These are phyloP conservation scores for Calonectria ilicicola DNA, from an alignment of 2,329 filamentous ascomycete genomes.

Conservation along the genomic window DNA sequence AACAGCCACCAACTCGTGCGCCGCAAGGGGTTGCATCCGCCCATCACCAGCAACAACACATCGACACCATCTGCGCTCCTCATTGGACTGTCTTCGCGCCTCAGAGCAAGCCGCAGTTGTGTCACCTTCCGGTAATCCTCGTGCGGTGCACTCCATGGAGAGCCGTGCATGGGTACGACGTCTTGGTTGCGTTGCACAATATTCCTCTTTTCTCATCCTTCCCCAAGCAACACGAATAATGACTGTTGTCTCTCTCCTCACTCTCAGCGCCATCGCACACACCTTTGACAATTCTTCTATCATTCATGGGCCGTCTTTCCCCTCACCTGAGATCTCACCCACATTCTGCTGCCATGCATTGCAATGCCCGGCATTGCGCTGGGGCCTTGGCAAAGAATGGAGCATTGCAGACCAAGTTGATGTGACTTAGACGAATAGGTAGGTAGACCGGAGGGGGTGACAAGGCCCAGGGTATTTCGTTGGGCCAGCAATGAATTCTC, in stretches of 20 bases:
- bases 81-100: slow-evolving; percentile 8
- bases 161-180: not conserved
- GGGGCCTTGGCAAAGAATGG: slow-evolving; percentile 34
- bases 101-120: slow-evolving; percentile 9
- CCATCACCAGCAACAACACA: slow-evolving; percentile 1
- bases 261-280: not conserved
- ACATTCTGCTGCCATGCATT: slow-evolving; percentile 26
- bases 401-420: not conserved
- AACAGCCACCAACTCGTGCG: slow-evolving; percentile 19
- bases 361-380: not conserved
- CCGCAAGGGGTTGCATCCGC: slow-evolving; percentile 14
- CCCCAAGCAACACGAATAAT: not conserved
- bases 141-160: not conserved
- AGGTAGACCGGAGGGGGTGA: not conserved
- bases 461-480: slow-evolving; percentile 29
- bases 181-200: not conserved
- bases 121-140: not conserved
- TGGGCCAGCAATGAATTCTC: slow-evolving; percentile 20
- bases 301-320: not conserved
- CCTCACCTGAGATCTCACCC: not conserved
- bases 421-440: slow-evolving; percentile 10
- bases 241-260: not conserved
- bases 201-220: slow-evolving; percentile 19
- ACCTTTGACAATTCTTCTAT: not conserved
- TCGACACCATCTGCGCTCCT: slow-evolving; percentile 1